Percentiles rank a stretch among this genome's conserved stretches.
phyloP scores from a whole-genome alignment of 2,329 filamentous ascomycete species.

The Plenodomus tracheiphilus region DNA sequence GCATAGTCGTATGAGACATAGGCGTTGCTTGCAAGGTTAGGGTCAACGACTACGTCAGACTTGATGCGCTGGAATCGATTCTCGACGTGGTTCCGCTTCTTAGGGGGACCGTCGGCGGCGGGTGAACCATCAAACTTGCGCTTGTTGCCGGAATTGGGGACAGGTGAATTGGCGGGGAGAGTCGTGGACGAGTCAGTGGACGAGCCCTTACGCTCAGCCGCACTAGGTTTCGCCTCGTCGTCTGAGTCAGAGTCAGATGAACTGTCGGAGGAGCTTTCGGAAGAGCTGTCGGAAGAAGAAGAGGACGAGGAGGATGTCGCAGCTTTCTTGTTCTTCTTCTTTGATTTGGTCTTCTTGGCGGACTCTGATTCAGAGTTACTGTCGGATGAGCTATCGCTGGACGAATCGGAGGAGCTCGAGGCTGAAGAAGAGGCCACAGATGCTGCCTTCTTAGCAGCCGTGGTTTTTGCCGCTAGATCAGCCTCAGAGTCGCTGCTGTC shows the following conservation, averaged over 20 bases:
- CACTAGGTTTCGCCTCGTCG: constrained; percentile 34
- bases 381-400: constrained; percentile 29
- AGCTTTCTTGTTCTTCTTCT: constrained; percentile 20
- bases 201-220: constrained; percentile 42
- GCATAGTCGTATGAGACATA: constrained; percentile 88
- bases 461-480: constrained; percentile 21
- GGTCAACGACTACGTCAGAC: constrained; percentile 68
- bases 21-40: constrained; percentile 73
- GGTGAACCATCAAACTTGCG: constrained; percentile 43
- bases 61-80: constrained; percentile 77
- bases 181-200: constrained; percentile 51
- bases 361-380: constrained; percentile 26
- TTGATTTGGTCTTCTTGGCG: constrained; percentile 13
- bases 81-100: constrained; percentile 38
- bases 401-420: constrained; percentile 35
- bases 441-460: constrained; percentile 30
- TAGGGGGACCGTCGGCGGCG: constrained; percentile 34
- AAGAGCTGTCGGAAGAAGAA: constrained; percentile 18
- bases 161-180: constrained; percentile 33
- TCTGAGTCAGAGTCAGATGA: constrained; percentile 23
- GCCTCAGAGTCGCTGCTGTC: constrained; percentile 33
- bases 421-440: constrained; percentile 35
- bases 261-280: constrained; percentile 20
- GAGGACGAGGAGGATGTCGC: constrained; percentile 24
- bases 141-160: constrained; percentile 45